Evolutionary conservation across 768 basidiomycete genomes (phyloP).

Genomic region (Lanmaoa pseudosensibilis): DNA sequence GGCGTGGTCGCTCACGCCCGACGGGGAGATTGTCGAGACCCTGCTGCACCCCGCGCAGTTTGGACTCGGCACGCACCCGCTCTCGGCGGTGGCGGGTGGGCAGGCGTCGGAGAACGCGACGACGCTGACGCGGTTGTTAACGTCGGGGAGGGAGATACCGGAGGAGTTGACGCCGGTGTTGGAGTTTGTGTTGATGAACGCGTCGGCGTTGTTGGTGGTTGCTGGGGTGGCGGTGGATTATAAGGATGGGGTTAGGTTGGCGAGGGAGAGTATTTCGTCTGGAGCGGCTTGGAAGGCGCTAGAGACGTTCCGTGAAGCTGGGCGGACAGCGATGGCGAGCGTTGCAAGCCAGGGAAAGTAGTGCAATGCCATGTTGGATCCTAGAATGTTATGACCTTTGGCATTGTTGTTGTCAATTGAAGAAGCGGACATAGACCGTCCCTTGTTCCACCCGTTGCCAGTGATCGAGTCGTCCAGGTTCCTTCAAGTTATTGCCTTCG

Average conservation of each 20-base stretch:
- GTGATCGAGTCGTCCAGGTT: no score
- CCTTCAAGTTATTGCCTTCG: no score
- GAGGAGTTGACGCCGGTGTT: slow-evolving; percentile 59
- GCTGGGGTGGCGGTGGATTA: slow-evolving; percentile 72
- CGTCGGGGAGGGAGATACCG: slow-evolving; percentile 55
- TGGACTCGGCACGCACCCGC: slow-evolving; percentile 69
- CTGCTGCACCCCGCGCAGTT: slow-evolving; percentile 73
- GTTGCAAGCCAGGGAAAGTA: neutral
- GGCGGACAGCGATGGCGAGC: slow-evolving; percentile 15
- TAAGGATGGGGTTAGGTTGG: slow-evolving; percentile 68
- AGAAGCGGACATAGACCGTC: no score
- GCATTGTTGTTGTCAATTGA: neutral
- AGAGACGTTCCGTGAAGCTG: slow-evolving; percentile 49
- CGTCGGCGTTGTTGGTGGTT: slow-evolving; percentile 84
- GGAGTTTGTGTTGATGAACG: slow-evolving; percentile 89
- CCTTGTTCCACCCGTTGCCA: no score
- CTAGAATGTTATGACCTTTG: neutral
- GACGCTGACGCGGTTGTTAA: slow-evolving; percentile 65
- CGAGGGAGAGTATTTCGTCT: slow-evolving; percentile 57
- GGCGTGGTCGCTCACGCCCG: slow-evolving; percentile 71
- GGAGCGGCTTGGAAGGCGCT: slow-evolving; percentile 62
- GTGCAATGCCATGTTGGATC: neutral
- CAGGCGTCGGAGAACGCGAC: slow-evolving; percentile 79
- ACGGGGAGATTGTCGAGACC: slow-evolving; percentile 62
- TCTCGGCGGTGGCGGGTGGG: slow-evolving; percentile 69